A percentile compares a stretch with the other conserved stretches of the same genome.
Evolutionary conservation across 2,329 filamentous ascomycete species (phyloP).

Genomic region (Lecanicillium sp.): DNA sequence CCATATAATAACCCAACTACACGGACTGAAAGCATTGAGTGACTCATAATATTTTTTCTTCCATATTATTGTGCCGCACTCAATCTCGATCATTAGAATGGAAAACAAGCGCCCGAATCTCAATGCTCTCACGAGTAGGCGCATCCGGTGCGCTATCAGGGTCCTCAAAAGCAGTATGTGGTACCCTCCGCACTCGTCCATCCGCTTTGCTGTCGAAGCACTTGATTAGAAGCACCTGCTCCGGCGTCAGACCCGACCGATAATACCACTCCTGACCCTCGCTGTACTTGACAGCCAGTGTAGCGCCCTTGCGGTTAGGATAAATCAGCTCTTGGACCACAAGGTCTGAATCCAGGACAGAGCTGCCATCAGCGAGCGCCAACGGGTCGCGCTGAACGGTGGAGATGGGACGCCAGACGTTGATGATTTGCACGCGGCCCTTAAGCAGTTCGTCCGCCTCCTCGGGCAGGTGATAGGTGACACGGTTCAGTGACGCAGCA

Average conservation of each 20-base stretch:
- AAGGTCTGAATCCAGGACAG: conserved; percentile 45
- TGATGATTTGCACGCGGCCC: conserved; percentile 46
- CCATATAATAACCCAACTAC: no score
- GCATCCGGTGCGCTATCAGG: conserved; percentile 30
- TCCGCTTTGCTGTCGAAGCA: conserved; percentile 55
- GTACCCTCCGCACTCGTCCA: conserved; percentile 45
- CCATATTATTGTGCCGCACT: not conserved
- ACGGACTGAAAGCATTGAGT: no score
- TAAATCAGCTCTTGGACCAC: conserved; percentile 45
- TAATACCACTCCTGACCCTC: conserved; percentile 46
- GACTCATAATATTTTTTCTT: no score
- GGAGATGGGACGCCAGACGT: conserved; percentile 46
- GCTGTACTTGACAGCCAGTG: conserved; percentile 38
- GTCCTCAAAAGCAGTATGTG: conserved; percentile 51
- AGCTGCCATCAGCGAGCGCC: conserved; percentile 44
- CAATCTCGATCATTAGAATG: conserved; percentile 34
- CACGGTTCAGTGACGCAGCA: conserved; percentile 35
- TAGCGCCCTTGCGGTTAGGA: conserved; percentile 44
- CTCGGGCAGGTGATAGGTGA: conserved; percentile 35
- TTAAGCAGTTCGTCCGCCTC: conserved; percentile 37
- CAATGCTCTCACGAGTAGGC: conserved; percentile 54
- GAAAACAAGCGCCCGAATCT: conserved; percentile 50
- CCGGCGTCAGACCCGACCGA: conserved; percentile 42
- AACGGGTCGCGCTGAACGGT: conserved; percentile 49
- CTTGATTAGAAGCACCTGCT: conserved; percentile 54